phyloP scores from a whole-genome alignment of 129 eudicot species.

The Ambrosia artemisiifolia region DNA sequence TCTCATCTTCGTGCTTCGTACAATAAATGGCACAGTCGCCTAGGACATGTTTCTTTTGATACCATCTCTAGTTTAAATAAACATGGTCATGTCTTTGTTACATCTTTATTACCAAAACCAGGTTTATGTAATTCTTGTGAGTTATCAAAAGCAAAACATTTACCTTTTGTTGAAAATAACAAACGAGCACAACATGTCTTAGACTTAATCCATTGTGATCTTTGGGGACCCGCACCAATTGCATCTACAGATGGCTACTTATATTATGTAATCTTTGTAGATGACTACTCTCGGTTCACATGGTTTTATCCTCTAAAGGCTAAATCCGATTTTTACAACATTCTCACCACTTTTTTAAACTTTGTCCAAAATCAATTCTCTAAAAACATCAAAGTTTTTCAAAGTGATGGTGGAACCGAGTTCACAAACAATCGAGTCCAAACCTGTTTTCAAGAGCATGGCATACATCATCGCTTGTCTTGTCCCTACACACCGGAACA shows the following conservation, averaged over 20 bases:
- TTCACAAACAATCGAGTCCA: too few relatives aligned
- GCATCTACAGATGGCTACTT: too few relatives aligned
- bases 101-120: not conserved
- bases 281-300: too few relatives aligned
- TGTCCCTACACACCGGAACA: too few relatives aligned
- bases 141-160: not conserved
- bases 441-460: too few relatives aligned
- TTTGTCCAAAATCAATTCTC: not conserved
- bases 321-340: not conserved
- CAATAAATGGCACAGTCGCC: not conserved
- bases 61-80: not conserved
- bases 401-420: not conserved
- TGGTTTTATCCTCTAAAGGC: not conserved
- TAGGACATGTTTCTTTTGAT: not conserved
- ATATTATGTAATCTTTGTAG: too few relatives aligned
- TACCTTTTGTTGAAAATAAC: not conserved
- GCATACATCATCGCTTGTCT: too few relatives aligned
- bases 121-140: not conserved
- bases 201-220: not conserved
- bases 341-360: not conserved
- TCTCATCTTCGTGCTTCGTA: too few relatives aligned
- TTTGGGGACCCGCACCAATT: too few relatives aligned
- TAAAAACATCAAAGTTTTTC: not conserved
- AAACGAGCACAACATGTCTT: not conserved
- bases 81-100: not conserved